Conservation (phyloP, 2,329 filamentous ascomycete genomes). For the Chalara sp. region DNA sequence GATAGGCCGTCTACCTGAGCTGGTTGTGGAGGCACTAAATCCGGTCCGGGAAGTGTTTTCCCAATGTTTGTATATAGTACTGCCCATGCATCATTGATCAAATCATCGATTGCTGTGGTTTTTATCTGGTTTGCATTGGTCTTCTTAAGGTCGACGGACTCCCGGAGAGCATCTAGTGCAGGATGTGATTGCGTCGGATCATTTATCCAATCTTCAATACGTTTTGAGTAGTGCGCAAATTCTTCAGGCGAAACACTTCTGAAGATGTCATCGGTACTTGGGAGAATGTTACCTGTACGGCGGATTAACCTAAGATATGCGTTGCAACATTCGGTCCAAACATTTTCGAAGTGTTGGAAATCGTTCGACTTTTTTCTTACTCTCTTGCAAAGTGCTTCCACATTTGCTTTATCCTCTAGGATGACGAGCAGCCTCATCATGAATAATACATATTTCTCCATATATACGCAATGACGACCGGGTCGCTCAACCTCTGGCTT, state of each 20-base stretch:
- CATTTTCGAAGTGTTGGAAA: conserved; percentile 20
- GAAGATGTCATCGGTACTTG: conserved; percentile 62
- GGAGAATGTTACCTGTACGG: conserved; percentile 45
- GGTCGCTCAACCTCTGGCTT: conserved; percentile 64
- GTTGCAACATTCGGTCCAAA: conserved; percentile 24
- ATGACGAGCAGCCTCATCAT: conserved; percentile 56
- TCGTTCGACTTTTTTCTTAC: conserved; percentile 59
- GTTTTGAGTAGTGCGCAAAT: conserved; percentile 51
- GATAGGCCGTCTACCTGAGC: conserved; percentile 39
- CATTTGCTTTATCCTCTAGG: conserved; percentile 52
- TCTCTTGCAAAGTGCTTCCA: conserved; percentile 57
- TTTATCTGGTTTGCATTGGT: conserved; percentile 88
- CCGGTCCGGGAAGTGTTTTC: conserved; percentile 41
- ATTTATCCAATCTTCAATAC: conserved; percentile 52
- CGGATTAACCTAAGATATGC: conserved; percentile 43
- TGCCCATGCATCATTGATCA: conserved; percentile 88
- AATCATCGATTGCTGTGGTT: conserved; percentile 76
- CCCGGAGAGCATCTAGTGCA: conserved; percentile 55
- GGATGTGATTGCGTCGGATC: conserved; percentile 38
- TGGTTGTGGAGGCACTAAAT: conserved; percentile 32
- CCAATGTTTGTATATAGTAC: conserved; percentile 64
- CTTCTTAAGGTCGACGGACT: conserved; percentile 64
- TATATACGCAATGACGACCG: conserved; percentile 68
- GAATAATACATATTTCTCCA: conserved; percentile 61
- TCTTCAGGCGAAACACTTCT: conserved; percentile 58